Percentiles rank a stretch among this genome's conserved stretches.
These are phyloP conservation scores for Posidonia oceanica DNA, from an alignment of 116 monocot genomes.

Conservation along the genomic window DNA sequence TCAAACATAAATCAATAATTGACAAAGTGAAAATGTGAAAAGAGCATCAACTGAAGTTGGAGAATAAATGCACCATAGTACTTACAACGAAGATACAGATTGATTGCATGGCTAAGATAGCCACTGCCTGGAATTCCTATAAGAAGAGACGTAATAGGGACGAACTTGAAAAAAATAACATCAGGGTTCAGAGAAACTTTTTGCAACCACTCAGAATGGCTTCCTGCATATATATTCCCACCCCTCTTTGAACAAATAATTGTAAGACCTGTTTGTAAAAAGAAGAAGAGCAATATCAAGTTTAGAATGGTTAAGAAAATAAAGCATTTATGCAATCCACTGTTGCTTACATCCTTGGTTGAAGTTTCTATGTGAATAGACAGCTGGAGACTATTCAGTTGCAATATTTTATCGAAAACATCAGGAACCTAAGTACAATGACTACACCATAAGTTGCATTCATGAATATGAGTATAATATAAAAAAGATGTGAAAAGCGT, in stretches of 20 bases:
- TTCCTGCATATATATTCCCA: constrained; percentile 41
- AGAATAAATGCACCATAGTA: background rate
- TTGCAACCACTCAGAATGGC: constrained; percentile 81
- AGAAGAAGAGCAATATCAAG: constrained; percentile 4
- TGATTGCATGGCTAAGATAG: constrained; percentile 98
- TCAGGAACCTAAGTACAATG: constrained; percentile 60
- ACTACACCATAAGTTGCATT: constrained; percentile 9
- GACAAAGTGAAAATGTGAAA: too few relatives aligned
- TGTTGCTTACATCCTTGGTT: constrained; percentile 66
- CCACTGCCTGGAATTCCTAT: constrained; percentile 88
- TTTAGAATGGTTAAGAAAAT: constrained; percentile 3
- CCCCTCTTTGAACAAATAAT: constrained; percentile 84
- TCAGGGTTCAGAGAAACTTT: constrained; percentile 71
- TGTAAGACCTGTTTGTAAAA: constrained; percentile 54
- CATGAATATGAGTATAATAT: background rate
- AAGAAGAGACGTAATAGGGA: constrained; percentile 91
- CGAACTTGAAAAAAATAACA: constrained; percentile 81
- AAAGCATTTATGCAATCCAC: background rate
- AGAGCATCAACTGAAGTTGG: too few relatives aligned
- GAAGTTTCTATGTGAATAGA: constrained; percentile 67
- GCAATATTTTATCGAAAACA: constrained; percentile 65
- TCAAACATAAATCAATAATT: too few relatives aligned
- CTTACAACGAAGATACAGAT: constrained; percentile 97
- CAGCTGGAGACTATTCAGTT: constrained; percentile 58
- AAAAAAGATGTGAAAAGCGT: background rate